Percentiles rank a stretch among this genome's conserved stretches.
Conservation (phyloP, 805 yeast species). For the Naumovozyma dairenensis region DNA sequence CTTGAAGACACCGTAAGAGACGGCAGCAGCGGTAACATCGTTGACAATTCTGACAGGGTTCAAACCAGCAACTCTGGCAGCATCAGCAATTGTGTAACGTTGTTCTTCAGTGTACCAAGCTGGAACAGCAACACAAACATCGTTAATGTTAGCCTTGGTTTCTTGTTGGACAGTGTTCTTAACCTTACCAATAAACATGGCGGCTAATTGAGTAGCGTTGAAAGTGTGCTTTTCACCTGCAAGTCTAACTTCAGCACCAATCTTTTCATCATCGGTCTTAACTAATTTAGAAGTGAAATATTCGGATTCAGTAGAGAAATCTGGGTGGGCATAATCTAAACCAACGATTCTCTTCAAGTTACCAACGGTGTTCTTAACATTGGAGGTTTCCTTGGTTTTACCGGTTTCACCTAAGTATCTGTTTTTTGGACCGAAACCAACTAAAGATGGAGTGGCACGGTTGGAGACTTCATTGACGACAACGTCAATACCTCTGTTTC, state of each 20-base stretch:
- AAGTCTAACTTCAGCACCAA: constrained; percentile 79
- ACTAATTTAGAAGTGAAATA: constrained; percentile 65
- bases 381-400: constrained; percentile 90
- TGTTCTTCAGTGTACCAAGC: constrained; percentile 93
- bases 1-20: constrained; percentile 97
- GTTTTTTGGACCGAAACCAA: constrained; percentile 82
- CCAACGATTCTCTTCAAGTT: constrained; percentile 90
- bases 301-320: constrained; percentile 60
- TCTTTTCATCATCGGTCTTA: constrained; percentile 56
- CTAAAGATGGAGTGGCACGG: constrained; percentile 85
- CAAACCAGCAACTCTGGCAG: constrained; percentile 87
- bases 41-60: constrained; percentile 96
- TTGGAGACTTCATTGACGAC: constrained; percentile 97
- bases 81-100: constrained; percentile 92
- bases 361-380: constrained; percentile 90
- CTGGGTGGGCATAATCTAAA: constrained; percentile 54
- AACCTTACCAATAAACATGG: constrained; percentile 88
- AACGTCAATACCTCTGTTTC: constrained; percentile 95
- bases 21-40: constrained; percentile 97
- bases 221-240: constrained; percentile 69
- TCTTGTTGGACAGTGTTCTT: constrained; percentile 70
- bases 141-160: constrained; percentile 64
- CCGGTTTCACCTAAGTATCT: constrained; percentile 92
- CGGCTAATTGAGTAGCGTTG: constrained; percentile 81
- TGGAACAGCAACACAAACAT: constrained; percentile 90